Conservation (phyloP, 352 stramenopile species). For the Globisporangium abappressorium region DNA sequence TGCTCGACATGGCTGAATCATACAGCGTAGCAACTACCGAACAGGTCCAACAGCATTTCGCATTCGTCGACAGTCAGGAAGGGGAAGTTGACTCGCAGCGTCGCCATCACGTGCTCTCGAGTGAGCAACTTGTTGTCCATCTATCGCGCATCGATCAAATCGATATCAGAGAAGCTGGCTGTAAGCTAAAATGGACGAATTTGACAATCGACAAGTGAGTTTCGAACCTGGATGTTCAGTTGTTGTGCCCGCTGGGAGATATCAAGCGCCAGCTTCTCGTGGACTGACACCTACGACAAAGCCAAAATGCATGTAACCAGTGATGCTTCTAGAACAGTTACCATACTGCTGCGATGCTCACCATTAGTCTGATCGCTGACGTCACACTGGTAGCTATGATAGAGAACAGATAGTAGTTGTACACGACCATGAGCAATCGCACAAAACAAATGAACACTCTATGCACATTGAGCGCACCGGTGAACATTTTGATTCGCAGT, state of each 20-base stretch:
- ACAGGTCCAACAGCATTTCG: constrained; percentile 79
- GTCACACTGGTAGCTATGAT: constrained; percentile 19
- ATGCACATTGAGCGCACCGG: constrained; percentile 21
- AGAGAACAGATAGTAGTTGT: not conserved
- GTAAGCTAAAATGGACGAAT: not conserved
- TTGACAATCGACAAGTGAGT: not conserved
- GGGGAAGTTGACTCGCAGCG: constrained; percentile 48
- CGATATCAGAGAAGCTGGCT: not conserved
- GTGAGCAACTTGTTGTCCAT: constrained; percentile 48
- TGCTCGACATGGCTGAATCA: not conserved
- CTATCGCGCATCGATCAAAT: constrained; percentile 15
- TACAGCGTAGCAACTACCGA: constrained; percentile 31
- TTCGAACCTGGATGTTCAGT: constrained; percentile 38
- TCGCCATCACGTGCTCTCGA: constrained; percentile 40
- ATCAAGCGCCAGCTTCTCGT: constrained; percentile 50
- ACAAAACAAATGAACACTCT: not conserved
- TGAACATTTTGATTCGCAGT: constrained; percentile 43
- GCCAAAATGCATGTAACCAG: not conserved
- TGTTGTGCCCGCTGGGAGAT: constrained; percentile 42
- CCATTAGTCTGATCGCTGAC: constrained; percentile 47
- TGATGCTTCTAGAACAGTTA: not conserved
- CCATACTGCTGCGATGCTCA: constrained; percentile 12
- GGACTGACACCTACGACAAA: constrained; percentile 39
- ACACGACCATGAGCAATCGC: not conserved
- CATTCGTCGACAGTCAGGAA: constrained; percentile 62